Evolutionary conservation across 2,329 filamentous ascomycete species (phyloP), one percentile per base, ranked within the genome.

Genomic region (Talaromyces albobiverticillius): DNA sequence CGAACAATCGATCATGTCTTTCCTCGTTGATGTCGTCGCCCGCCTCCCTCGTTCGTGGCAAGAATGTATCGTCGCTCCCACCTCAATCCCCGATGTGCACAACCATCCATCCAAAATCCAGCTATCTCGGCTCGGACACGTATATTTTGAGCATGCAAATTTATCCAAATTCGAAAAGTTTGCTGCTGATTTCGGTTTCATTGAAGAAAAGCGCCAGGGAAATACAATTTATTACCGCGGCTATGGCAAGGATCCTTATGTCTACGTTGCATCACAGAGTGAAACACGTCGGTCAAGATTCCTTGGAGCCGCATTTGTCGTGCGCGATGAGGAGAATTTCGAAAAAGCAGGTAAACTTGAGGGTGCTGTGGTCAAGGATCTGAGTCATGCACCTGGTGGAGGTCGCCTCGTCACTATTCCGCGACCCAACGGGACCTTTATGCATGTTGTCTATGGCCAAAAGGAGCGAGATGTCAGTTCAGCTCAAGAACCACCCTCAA

Each of bases 241-340:
- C 16, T 86, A 85, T 62, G 82, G 84, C 13, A 70, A 69, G 6
- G 82, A 86, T 60, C 82, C 82, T 11, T 85, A 82, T 64, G 71
- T 84, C 2, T 75, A 85, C 42, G 83, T 81, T 59, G 77, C 82
- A 79, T 79, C 61, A 72, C 80, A 46, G 73, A 76, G 55, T 71
- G 72, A 47, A 75, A 79, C 1, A 62, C 68, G 46, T 67, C 75
- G 63, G 71, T 79, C 55, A 70, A 75, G 50, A 53, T 87, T 86
- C 62, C 75, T 78, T 5, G 84, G 84, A 2, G 76, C 78, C 0
- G 81, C 76, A 1, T 86, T 83, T 58, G 79, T 78, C 32, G 84
- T 86, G 5, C 79, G 81, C 57, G 77, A 74, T 5, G 72, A 78
- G 60, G 77, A 76, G 2, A 82, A 86, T 56, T 74, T 87, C 2